phyloP scores from a whole-genome alignment of 495 filamentous ascomycete species.

The Aspergillus affinis region DNA sequence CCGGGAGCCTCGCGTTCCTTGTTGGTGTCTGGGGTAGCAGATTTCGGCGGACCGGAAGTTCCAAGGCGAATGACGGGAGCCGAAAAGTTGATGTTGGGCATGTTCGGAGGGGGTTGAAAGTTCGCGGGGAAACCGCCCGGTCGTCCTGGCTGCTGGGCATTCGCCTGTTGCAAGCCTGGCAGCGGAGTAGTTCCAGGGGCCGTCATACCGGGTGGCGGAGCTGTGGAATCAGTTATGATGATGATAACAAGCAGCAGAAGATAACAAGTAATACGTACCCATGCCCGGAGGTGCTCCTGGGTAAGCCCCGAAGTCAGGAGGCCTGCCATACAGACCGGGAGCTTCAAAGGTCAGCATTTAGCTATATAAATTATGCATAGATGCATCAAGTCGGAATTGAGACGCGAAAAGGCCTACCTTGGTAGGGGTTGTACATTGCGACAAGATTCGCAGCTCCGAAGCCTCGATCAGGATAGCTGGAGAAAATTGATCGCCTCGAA shows the following conservation, averaged over 20 bases:
- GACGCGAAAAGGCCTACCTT: slow-evolving; percentile 46
- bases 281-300: slow-evolving; percentile 82
- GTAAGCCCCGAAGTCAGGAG: slow-evolving; percentile 71
- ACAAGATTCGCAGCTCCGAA: slow-evolving; percentile 19
- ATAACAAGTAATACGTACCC: slow-evolving; percentile 55
- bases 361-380: not conserved
- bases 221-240: slow-evolving; percentile 27
- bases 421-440: slow-evolving; percentile 76
- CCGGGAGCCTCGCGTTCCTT: slow-evolving; percentile 52
- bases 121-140: slow-evolving; percentile 76
- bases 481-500: not conserved
- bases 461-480: not conserved
- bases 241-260: slow-evolving; percentile 5
- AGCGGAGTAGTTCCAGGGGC: slow-evolving; percentile 77
- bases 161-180: slow-evolving; percentile 77
- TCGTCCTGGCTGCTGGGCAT: slow-evolving; percentile 64
- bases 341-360: slow-evolving; percentile 30
- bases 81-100: slow-evolving; percentile 98
- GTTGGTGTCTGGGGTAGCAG: slow-evolving; percentile 52
- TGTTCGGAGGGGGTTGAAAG: slow-evolving; percentile 88
- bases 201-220: slow-evolving; percentile 63
- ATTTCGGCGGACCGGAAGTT: slow-evolving; percentile 63
- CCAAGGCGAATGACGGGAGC: slow-evolving; percentile 95
- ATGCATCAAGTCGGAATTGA: not conserved
- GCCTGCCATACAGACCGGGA: slow-evolving; percentile 63